phyloP scores from a whole-genome alignment of 805 yeast species.

The Saccharomyces mikatae region DNA sequence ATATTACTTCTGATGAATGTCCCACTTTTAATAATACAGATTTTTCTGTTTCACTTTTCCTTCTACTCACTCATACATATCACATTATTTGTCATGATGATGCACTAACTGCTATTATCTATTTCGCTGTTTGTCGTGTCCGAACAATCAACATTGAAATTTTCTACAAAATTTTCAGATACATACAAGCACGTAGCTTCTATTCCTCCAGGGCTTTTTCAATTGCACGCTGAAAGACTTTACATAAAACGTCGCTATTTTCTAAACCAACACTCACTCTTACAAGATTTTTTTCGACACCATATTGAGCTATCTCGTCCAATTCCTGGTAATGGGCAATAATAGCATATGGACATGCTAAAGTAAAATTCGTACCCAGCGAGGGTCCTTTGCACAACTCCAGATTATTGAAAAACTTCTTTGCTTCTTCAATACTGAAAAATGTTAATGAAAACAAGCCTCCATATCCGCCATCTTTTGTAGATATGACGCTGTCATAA shows the following conservation, averaged over 20 bases:
- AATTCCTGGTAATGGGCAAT: constrained; percentile 79
- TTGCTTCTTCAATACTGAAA: constrained; percentile 54
- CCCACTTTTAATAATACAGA: neutral
- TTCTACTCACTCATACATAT: too few species aligned
- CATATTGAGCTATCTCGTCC: constrained; percentile 73
- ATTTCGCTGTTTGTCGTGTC: constrained; percentile 3
- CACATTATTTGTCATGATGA: neutral
- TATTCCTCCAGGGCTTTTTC: constrained; percentile 21
- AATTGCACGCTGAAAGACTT: constrained; percentile 45
- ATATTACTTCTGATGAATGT: neutral
- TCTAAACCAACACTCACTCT: constrained; percentile 84
- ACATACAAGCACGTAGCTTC: neutral
- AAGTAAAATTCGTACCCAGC: constrained; percentile 72
- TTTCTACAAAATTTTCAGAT: constrained; percentile 2
- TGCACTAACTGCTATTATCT: constrained; percentile 4
- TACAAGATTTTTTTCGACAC: constrained; percentile 68
- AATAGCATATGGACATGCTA: constrained; percentile 84
- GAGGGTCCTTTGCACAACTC: constrained; percentile 67
- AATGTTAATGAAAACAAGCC: constrained; percentile 74
- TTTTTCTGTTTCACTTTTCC: neutral
- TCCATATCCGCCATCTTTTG: constrained; percentile 78
- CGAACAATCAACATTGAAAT: neutral
- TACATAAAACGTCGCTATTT: constrained; percentile 49
- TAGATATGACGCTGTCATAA: constrained; percentile 60
- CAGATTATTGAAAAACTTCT: constrained; percentile 58